Base-by-base conservation (phyloP, 2,329 filamentous ascomycete species). In the Scedosporium apiospermum region DNA sequence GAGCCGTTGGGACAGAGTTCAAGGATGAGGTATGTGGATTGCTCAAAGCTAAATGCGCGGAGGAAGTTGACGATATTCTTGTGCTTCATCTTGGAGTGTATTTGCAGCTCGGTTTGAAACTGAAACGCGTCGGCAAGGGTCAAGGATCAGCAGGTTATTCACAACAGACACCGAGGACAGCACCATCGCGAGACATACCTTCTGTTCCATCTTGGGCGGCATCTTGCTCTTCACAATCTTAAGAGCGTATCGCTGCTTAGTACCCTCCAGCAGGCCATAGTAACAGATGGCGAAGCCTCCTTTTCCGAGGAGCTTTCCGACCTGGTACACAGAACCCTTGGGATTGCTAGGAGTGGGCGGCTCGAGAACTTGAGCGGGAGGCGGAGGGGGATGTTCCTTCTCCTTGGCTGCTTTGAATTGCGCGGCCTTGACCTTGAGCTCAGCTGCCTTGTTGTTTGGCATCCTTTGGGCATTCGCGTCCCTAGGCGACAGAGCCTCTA, bases 11-110 rank as follows among this genome's bases (percentile, higher is more conserved):
- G 88, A 74, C 95, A 99, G 55, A 99, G 80, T 73, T 99, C 93
- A 30, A 99, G 82, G 57, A 98, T 90, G 58, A 99, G 89, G 70
- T 96, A 99, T 63, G 95, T 98, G 73, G 88, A 93, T 66, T 85
- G 87, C 67, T 91, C 83, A 74, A 93, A 96, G 12, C 93, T 89
- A 72, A 99, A 99, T 41, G 95, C 95, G 68, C 93, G 87, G 70
- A 96, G 86, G 74, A 99, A 99, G 69, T 93, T 89, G 66, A 99
- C 95, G 67, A 99, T 93, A 73, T 97, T 96, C 61, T 90, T 89
- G 71, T 99, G 95, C 63, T 88, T 87, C 86, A 99, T 93, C 73
- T 98, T 99, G 53, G 95, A 97, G 77, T 99, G 95, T 65, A 99
- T 97, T 75, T 98, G 93, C 6, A 99, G 84, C 75, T 99, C 95